Evolutionary conservation across 2,329 filamentous ascomycete species (phyloP), one percentile per base, ranked within the genome.

Genomic region (Beauveria sp.): DNA sequence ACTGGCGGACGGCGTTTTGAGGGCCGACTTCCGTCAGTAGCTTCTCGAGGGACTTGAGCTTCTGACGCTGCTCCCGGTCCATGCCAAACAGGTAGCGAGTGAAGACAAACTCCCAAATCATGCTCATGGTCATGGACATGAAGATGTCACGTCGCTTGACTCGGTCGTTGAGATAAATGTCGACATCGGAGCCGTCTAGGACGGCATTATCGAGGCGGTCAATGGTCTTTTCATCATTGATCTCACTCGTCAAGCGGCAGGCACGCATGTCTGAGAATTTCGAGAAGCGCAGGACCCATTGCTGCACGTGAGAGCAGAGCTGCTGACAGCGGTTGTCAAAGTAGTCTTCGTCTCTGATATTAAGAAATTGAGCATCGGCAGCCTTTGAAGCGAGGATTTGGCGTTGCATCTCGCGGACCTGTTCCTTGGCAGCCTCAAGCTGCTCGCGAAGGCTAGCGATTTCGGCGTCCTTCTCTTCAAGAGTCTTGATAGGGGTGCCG

Each of bases 61-160:
- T 97, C 75, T 97, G 92, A 68, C 94, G 86, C 76, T 99, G 94
- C 75, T 97, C 94, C 68, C 92, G 85, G 72, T 99, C 94, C 91
- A 99, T 96, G 68, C 94, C 94, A 72, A 99, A 99, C 28, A 99
- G 86, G 73, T 99, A 99, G 65, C 94, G 87, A 9, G 93, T 97
- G 72, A 99, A 99, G 71, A 99, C 88, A 70, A 96, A 97, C 75
- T 99, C 94, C 92, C 92, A 99, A 56, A 99, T 87, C 92, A 99
- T 97, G 64, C 90, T 94, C 92, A 97, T 97, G 61, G 93, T 91
- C 74, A 99, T 92, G 43, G 92, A 94, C 91, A 97, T 97, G 81
- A 99, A 97, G 62, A 97, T 87, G 72, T 97, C 93, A 63, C 93
- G 87, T 63, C 94, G 88, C 69, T 84, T 87, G 59, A 97, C 89